Base-by-base conservation (phyloP, 768 basidiomycete species). In the Suillus brevipes region DNA sequence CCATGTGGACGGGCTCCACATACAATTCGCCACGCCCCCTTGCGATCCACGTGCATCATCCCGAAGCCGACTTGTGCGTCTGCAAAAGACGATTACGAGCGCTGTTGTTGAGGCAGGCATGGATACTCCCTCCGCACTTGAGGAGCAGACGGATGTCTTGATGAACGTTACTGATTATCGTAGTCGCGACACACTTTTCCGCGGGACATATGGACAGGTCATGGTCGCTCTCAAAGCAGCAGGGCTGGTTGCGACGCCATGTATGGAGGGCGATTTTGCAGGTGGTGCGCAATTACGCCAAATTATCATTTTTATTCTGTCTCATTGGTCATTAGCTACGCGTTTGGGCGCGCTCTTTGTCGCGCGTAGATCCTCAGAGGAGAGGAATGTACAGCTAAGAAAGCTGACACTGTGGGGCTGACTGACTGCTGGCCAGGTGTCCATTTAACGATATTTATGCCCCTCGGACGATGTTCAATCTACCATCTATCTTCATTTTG, bases 171-270 rank as follows among this genome's bases (percentile, higher is more conserved):
- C 59, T 23, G 59, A 13, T 6, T 25, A 57, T 25, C 31, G 23
- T 34, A n/a, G 31, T 2, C 69, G 62, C 43, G 45, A 8, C 2
- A n/a, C 34, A 42, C 68, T 82, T 60, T 82, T 79, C 67, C 75
- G 78, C 31, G 81, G 81, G 31, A 82, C 81, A 23, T 82, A 80
- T 67, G 81, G 81, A 12, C 81, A 82, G 69, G 68, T 82, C 59
- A 75, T 76, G 74, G 64, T 70, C 28, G 81, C 81, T n/a, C 69
- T 82, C 50, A 67, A 77, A 58, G 71, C 65, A 18, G 81, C 78
- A 1, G 80, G 81, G 45, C 71, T 82, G 68, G 72, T 70, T 31
- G 71, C 75, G 36, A 70, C 70, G 6, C 75, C 76, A 12, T 82
- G 76, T 57, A 52, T 69, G 9, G 76, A 68, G 31, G 68, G 66